Evolutionary conservation across 495 filamentous ascomycete species (phyloP), one percentile per base, ranked within the genome.

Genomic region (Hypoxylon intermedium): DNA sequence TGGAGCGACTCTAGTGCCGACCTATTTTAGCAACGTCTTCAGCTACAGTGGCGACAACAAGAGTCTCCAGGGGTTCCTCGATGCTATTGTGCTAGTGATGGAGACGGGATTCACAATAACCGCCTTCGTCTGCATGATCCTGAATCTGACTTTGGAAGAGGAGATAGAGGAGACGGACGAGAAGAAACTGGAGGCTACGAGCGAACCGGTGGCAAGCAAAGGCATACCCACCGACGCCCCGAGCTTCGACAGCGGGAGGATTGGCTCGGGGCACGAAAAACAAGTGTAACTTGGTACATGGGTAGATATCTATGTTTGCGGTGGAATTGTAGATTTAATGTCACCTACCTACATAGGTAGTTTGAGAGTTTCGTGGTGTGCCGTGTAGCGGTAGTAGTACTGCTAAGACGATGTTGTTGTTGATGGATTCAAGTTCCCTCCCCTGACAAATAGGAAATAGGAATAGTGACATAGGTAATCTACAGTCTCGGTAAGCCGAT

Each of bases 21-120:
- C 78, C 18, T 93, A 89, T 79, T 93, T 92, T 74, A 66, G 67
- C 30, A 85, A 84, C 59, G 84, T 95, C 54, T 96, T 97, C 71
- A 89, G 89, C 5, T 84, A 83, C 40, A 61, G 55, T 0, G 91
- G 91, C 13, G 75, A 83, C 60, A 90, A 94, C 72, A 84, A 80
- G 60, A 79, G 84, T 7, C 78, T 93, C 47, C 79, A 82, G 30
- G 93, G 93, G 2, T 88, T 96, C 71, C 79, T 92, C 50, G 89
- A 96, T 67, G 92, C 93, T 37, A 90, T 95, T 9, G 82, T 81
- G 18, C 74, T 97, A 24, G 80, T 96, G 41, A 86, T 95, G 83
- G 84, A 90, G 72, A 95, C 91, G 19, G 88, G 88, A 2, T 89
- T 89, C 60, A 85, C 84, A 0, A 77, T 96, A 18, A 87, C 88